Evolutionary conservation across 305 asterid species (phyloP).

Genomic region (Solanum hybrid): DNA sequence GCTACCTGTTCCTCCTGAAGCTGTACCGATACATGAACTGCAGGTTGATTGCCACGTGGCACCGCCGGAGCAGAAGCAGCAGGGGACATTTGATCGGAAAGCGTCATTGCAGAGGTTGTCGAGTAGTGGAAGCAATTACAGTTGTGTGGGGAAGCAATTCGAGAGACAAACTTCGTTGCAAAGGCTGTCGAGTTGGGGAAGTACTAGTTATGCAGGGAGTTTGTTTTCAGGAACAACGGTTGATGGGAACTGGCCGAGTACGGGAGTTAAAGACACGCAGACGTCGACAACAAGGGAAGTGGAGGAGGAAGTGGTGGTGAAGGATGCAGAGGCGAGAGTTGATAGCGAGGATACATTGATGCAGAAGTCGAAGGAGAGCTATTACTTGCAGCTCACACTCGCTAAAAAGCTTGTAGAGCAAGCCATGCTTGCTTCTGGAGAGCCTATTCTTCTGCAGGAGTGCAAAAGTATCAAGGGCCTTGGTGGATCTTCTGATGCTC

Average conservation of each 20-base stretch:
- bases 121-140: slow-evolving; percentile 24
- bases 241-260: slow-evolving; percentile 70
- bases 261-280: slow-evolving; percentile 28
- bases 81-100: slow-evolving; percentile 6
- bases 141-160: slow-evolving; percentile 26
- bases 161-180: slow-evolving; percentile 48
- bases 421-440: slow-evolving; percentile 45
- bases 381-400: slow-evolving; percentile 52
- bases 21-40: slow-evolving; percentile 12
- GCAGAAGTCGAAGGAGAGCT: slow-evolving; percentile 52
- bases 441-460: slow-evolving; percentile 39
- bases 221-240: slow-evolving; percentile 60
- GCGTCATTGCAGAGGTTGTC: slow-evolving; percentile 21
- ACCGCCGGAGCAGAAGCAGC: slow-evolving; percentile 4
- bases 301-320: slow-evolving; percentile 22
- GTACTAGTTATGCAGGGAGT: slow-evolving; percentile 75
- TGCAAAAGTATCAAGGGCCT: slow-evolving; percentile 18
- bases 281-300: slow-evolving; percentile 24
- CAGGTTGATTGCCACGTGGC: slow-evolving; percentile 17
- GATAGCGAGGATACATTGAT: slow-evolving; percentile 14
- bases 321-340: slow-evolving; percentile 15
- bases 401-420: slow-evolving; percentile 60
- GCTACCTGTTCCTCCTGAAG: slow-evolving; percentile 26
- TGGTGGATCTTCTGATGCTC: slow-evolving; percentile 46
- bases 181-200: slow-evolving; percentile 62